Evolutionary conservation across 768 basidiomycete genomes (phyloP), one percentile per base, ranked within the genome.

Genomic region (Lactarius akahatsu): DNA sequence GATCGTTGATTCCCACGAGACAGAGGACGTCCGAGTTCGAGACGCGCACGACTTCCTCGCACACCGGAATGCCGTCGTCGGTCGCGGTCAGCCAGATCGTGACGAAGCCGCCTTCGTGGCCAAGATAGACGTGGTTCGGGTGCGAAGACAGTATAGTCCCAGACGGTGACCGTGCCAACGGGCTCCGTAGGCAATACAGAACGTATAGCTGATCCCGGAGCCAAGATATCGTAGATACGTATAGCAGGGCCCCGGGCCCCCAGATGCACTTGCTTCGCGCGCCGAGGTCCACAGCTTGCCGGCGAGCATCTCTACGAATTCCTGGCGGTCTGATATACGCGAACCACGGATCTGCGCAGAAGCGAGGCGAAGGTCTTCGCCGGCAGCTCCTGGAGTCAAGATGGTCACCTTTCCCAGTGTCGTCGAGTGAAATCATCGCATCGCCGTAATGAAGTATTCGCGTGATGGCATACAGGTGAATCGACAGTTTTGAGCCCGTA

Each of bases 21-120:
- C 88, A 84, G 28, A 96, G 77, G 61, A 99, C 86, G 76, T 94
- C 92, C 55, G 89, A 93, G 38, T 83, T 79, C 6, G 89, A 86
- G 58, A 97, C 86, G 77, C 91, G 93, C 72, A 93, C 79, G 30
- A 91, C 88, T 68, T 91, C 89, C 16, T 85, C 72, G 73, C 92
- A 96, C 9, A 73, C 74, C 0, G 90, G 89, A 54, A 81, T 78
- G 47, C 84, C 85, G 66, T 85, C 87, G 2, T 77, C 78, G 0
- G 82, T 80, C 2, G 80, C 78, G 11, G 85, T 68, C 28, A 77
- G 71, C 95, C 97, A 99, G n/a, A 96, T 79, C 2, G 88, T 89
- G 68, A 98, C 81, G 72, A 83, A 88, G 0, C 96, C 96, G 50
- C 91, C 94, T 75, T 98, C 96, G 71, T 99, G 96, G 0, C 91